A percentile compares a stretch with the other conserved stretches of the same genome.
Evolutionary conservation across 2,329 filamentous ascomycete genomes (phyloP).

Genomic region (Hypoxylon sp.): DNA sequence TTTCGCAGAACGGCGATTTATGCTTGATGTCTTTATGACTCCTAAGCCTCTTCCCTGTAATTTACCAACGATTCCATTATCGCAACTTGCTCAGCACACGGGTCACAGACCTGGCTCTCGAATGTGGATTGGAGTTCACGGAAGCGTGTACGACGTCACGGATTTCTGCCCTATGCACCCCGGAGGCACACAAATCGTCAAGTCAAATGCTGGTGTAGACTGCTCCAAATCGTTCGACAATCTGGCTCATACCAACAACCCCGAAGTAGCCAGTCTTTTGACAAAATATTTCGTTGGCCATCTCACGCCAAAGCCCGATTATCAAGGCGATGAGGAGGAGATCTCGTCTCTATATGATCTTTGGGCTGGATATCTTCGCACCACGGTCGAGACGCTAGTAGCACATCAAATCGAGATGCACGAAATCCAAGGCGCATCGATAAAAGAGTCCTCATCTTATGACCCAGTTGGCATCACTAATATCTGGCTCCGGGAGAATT

Average conservation of each 20-base stretch:
- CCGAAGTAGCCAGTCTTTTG: constrained; percentile 66
- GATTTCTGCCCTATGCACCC: constrained; percentile 69
- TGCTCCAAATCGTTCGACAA: constrained; percentile 68
- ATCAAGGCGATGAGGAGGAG: constrained; percentile 58
- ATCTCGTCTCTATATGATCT: constrained; percentile 64
- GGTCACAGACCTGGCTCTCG: constrained; percentile 63
- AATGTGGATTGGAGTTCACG: constrained; percentile 68
- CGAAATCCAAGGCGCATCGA: constrained; percentile 60
- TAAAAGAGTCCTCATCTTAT: constrained; percentile 56
- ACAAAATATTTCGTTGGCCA: constrained; percentile 70
- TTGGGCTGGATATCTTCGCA: constrained; percentile 65
- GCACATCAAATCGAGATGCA: constrained; percentile 69
- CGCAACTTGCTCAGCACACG: constrained; percentile 65
- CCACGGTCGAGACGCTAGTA: constrained; percentile 66
- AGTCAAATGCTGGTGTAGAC: constrained; percentile 69
- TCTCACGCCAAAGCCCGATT: constrained; percentile 65
- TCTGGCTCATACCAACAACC: constrained; percentile 68
- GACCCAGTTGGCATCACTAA: constrained; percentile 55
- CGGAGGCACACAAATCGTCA: constrained; percentile 67
- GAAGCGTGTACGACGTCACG: constrained; percentile 67
- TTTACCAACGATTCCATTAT: constrained; percentile 64
- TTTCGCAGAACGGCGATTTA: constrained; percentile 69
- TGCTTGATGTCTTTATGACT: constrained; percentile 71
- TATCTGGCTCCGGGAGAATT: constrained; percentile 50
- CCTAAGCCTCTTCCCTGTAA: constrained; percentile 67